Conservation (phyloP, 2,329 filamentous ascomycete species). For the Bertia moriformis region DNA sequence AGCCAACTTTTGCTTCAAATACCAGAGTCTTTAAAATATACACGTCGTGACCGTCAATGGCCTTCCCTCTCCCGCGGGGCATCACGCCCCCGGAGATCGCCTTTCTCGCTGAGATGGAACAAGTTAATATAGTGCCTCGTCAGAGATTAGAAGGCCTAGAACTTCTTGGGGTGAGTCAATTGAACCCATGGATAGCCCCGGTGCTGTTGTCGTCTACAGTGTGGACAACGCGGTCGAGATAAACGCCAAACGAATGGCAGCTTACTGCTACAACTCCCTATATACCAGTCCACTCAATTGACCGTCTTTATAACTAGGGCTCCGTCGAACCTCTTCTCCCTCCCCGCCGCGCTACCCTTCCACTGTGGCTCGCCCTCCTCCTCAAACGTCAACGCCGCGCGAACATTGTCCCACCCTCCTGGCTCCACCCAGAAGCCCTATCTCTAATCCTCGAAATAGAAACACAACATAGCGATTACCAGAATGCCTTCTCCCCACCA, state of each 20-base stretch:
- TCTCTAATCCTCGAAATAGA: conserved; percentile 44
- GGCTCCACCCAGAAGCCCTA: conserved; percentile 40
- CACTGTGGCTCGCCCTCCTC: conserved; percentile 53
- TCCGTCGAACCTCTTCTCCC: conserved; percentile 37
- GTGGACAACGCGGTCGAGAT: too few species aligned
- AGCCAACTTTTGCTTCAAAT: too few species aligned
- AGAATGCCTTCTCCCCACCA: conserved; percentile 39
- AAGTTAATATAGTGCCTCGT: conserved; percentile 48
- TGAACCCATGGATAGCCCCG: conserved; percentile 2
- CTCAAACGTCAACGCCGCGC: conserved; percentile 50
- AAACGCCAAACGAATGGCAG: too few species aligned
- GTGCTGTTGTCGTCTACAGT: too few species aligned
- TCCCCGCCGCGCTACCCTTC: conserved; percentile 39
- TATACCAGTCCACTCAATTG: too few species aligned
- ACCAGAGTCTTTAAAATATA: too few species aligned
- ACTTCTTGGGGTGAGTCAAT: conserved; percentile 43
- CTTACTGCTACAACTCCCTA: too few species aligned
- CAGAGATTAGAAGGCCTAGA: conserved; percentile 47
- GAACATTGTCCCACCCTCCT: conserved; percentile 48
- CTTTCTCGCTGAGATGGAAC: conserved; percentile 56
- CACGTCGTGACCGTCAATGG: neutral
- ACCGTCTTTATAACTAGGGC: too few species aligned
- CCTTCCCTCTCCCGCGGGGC: conserved; percentile 15
- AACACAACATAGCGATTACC: conserved; percentile 28
- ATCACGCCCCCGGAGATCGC: conserved; percentile 48